phyloP scores from a whole-genome alignment of 805 yeast species.

The Pichia deserticola region DNA sequence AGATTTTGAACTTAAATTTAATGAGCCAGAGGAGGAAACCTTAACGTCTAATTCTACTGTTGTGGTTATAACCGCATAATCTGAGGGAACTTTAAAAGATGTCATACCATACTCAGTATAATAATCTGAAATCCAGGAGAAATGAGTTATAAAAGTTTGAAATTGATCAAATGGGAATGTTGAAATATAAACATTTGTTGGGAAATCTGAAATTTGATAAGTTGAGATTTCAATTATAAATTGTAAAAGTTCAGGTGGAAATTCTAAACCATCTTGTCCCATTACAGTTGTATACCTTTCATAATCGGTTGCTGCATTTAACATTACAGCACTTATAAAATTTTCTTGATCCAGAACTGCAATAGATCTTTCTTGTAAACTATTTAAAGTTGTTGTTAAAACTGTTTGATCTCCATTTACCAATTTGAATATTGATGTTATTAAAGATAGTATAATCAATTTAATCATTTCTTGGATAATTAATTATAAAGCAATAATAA shows the following conservation, averaged over 20 bases:
- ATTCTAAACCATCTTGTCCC: slow-evolving; percentile 20
- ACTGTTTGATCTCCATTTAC: neutral
- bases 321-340: slow-evolving; percentile 26
- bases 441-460: neutral
- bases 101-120: slow-evolving; percentile 20
- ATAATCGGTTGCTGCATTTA: slow-evolving; percentile 24
- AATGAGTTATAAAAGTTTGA: slow-evolving; percentile 23
- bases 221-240: slow-evolving; percentile 21
- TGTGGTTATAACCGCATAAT: slow-evolving; percentile 18
- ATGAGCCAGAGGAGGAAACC: too few relatives aligned
- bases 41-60: neutral
- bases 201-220: slow-evolving; percentile 7
- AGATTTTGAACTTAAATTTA: neutral
- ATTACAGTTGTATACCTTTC: slow-evolving; percentile 30
- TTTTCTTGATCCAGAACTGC: slow-evolving; percentile 29
- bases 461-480: neutral
- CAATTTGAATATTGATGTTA: neutral
- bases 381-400: slow-evolving; percentile 18
- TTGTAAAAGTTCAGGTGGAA: slow-evolving; percentile 25
- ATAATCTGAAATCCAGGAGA: slow-evolving; percentile 29
- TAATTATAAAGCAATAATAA: too few relatives aligned
- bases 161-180: slow-evolving; percentile 29
- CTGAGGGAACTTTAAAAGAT: slow-evolving; percentile 23
- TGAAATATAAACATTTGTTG: slow-evolving; percentile 21
- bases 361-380: slow-evolving; percentile 19